Base-by-base conservation (phyloP, 257 asterid genomes). In the Striga asiatica region DNA sequence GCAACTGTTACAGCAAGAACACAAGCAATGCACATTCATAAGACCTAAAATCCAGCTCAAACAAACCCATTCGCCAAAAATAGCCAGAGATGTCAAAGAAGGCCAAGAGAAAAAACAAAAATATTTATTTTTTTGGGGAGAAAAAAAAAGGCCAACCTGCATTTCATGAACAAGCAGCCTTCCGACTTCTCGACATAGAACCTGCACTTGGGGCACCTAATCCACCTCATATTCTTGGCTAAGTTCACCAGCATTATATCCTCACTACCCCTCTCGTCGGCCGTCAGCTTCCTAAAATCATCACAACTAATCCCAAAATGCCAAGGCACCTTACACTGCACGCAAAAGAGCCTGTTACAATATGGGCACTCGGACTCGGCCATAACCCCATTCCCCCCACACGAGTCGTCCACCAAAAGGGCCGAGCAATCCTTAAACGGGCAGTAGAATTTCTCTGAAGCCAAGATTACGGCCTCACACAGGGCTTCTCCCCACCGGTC, bases 401-500 rank as follows among this genome's bases (percentile, higher is more conserved):
- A n/a, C n/a, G n/a, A n/a, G n/a, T n/a, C n/a, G n/a, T 27, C 32
- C 32, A 81, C 62, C 70, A 86, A 37, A 56, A 81, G 31, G 0
- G 88, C 91, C 0, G 94, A 10, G 41, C 41, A 34, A 34, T 34
- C 35, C 6, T 29, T 29, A 29, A 29, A 29, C 35, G 35, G 35
- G 6, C 35, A 29, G 35, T 74, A 0, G 73, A 52, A 16, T 29
- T 29, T 29, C 35, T 29, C 78, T 3, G 76, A 55, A 1, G 51
- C 81, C 62, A 80, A 45, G 58, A 85, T 65, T 67, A 72, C 0
- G 0, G 83, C 78, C 67, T 89, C 97, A 0, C 92, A 78, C 37
- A 82, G 59, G 0, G 74, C 94, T 20, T 81, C 91, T 0, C 88
- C 88, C 95, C 94, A 85, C 66, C 88, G 55, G 35, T 78, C 94